phyloP scores from a whole-genome alignment of 73 alveolate species.

The Uronychia setigera region DNA sequence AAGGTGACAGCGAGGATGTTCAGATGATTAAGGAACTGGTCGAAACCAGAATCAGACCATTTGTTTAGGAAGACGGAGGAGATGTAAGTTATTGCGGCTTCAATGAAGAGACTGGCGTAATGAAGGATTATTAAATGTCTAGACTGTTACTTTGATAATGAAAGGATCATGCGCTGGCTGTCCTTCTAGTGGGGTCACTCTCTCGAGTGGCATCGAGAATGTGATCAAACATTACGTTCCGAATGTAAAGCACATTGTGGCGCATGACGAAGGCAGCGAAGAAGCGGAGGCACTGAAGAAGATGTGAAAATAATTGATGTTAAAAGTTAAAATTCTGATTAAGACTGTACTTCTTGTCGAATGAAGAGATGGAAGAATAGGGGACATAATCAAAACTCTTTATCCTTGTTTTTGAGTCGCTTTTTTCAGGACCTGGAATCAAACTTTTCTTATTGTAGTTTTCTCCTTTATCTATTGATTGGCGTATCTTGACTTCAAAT shows the following conservation, averaged over 20 bases:
- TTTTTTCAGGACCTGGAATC: background rate
- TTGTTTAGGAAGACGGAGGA: constrained; percentile 92
- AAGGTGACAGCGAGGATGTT: constrained; percentile 80
- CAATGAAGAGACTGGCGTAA: constrained; percentile 81
- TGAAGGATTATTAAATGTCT: background rate
- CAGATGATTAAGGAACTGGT: constrained; percentile 88
- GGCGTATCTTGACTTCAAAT: background rate
- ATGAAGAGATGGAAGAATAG: background rate
- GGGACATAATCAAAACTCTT: background rate
- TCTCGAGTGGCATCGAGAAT: constrained; percentile 87
- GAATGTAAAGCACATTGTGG: constrained; percentile 77
- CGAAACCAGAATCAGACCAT: constrained; percentile 82
- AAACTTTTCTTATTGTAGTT: background rate
- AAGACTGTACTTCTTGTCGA: background rate
- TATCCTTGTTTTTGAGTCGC: no score
- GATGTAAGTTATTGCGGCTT: constrained; percentile 78
- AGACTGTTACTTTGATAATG: constrained; percentile 69
- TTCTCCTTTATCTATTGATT: background rate
- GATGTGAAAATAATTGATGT: background rate
- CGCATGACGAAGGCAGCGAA: constrained; percentile 57
- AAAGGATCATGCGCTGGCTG: constrained; percentile 94
- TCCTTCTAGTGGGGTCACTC: constrained; percentile 83
- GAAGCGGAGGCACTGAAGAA: constrained; percentile 2
- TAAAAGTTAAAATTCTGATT: background rate
- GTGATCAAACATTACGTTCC: constrained; percentile 86